Conservation (phyloP, 1,284 basidiomycete genomes). For the Bjerkandera adusta region DNA sequence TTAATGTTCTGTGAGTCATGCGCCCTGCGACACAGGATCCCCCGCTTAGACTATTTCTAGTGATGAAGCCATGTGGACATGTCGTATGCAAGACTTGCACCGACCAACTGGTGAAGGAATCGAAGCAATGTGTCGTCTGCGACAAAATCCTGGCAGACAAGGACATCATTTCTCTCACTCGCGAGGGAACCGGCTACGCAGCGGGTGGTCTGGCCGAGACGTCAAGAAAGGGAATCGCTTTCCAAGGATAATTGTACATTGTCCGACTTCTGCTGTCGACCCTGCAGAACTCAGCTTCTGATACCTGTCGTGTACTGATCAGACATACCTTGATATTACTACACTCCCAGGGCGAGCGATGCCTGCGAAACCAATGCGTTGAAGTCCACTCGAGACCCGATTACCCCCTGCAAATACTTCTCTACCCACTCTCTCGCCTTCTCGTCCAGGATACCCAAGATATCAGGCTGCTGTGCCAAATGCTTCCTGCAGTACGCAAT, state of each 20-base stretch:
- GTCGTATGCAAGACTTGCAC: conserved; percentile 86
- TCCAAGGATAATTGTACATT: conserved; percentile 79
- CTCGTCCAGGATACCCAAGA: conserved; percentile 7
- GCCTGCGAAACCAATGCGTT: too few species aligned
- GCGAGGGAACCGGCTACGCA: conserved; percentile 92
- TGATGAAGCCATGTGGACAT: conserved; percentile 80
- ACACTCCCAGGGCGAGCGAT: too few species aligned
- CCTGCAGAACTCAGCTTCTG: too few species aligned
- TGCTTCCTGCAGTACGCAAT: conserved; percentile 8
- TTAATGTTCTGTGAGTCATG: conserved; percentile 62
- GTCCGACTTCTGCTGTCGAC: too few species aligned
- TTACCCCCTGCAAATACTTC: too few species aligned
- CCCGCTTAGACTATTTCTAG: too few species aligned
- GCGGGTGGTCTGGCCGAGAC: conserved; percentile 90
- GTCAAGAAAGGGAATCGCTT: conserved; percentile 68
- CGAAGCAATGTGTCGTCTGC: conserved; percentile 81
- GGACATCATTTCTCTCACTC: conserved; percentile 73
- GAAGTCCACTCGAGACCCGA: too few species aligned
- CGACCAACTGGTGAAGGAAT: conserved; percentile 74
- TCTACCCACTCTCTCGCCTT: conserved; percentile 13
- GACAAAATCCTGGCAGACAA: conserved; percentile 60
- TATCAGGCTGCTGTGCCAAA: background rate
- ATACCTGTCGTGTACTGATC: too few species aligned
- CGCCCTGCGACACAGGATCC: too few species aligned
- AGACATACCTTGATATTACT: too few species aligned